These are phyloP conservation scores for Russula virescens DNA, from an alignment of 768 basidiomycete species.

Conservation along the genomic window DNA sequence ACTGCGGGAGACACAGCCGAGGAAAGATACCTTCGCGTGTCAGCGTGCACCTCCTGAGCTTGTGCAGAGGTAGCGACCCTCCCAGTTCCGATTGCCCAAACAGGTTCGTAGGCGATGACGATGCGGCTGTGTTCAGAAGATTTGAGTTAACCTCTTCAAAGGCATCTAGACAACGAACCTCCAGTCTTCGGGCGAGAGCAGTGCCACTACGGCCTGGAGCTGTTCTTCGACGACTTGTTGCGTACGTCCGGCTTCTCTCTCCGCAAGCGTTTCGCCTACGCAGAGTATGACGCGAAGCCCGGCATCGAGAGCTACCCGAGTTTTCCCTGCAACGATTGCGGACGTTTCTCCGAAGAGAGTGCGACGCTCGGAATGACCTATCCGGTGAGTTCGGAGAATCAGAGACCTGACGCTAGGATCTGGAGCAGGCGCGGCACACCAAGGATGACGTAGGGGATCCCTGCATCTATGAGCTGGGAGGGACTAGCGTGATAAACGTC, in stretches of 20 bases:
- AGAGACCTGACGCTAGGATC: conserved; percentile 5
- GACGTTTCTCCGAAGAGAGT: conserved; percentile 88
- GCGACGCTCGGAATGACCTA: conserved; percentile 95
- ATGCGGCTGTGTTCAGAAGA: conserved; percentile 52
- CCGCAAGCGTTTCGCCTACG: conserved; percentile 86
- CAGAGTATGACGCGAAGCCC: conserved; percentile 88
- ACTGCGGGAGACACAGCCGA: conserved; percentile 59
- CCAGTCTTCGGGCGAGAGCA: conserved; percentile 68
- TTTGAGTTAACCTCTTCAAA: background rate
- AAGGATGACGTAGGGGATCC: conserved; percentile 86
- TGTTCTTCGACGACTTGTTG: conserved; percentile 75
- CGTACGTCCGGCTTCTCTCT: conserved; percentile 80
- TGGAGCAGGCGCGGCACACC: conserved; percentile 41
- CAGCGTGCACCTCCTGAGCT: conserved; percentile 87
- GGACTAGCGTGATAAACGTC: conserved; percentile 44
- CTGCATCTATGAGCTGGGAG: conserved; percentile 78
- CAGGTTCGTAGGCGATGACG: conserved; percentile 94
- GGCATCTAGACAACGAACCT: conserved; percentile 43
- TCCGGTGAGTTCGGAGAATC: conserved; percentile 3
- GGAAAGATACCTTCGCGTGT: conserved; percentile 71
- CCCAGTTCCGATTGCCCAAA: conserved; percentile 99
- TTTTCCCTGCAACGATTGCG: conserved; percentile 78
- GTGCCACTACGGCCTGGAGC: conserved; percentile 65
- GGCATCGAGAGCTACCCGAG: conserved; percentile 69
- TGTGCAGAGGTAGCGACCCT: conserved; percentile 89